Percentiles rank a stretch among this genome's conserved stretches.
These are phyloP conservation scores for Hortiboletus flavorubellus DNA, from an alignment of 768 basidiomycete species.

Conservation along the genomic window DNA sequence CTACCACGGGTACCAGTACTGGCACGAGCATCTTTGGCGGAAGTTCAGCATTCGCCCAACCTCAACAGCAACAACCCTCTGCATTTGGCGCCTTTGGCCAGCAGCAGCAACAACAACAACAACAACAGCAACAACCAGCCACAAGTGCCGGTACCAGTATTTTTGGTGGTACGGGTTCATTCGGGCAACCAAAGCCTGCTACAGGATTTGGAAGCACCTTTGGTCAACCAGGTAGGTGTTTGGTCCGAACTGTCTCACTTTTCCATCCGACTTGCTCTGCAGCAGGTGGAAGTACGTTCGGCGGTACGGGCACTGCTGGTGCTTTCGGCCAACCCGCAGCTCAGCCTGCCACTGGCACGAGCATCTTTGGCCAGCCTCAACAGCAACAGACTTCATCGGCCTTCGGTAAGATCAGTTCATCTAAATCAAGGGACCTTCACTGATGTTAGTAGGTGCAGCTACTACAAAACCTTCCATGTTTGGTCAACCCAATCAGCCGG, in stretches of 20 bases:
- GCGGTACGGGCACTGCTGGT: conserved; percentile 18
- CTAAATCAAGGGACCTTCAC: background rate
- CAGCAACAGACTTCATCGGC: conserved; percentile 33
- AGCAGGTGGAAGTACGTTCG: conserved; percentile 23
- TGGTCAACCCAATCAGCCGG: conserved; percentile 44
- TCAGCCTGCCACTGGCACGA: conserved; percentile 22
- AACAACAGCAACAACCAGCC: conserved; percentile 37
- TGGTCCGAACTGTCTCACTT: background rate
- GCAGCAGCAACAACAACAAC: conserved; percentile 5
- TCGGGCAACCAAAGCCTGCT: conserved; percentile 33
- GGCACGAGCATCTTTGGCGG: conserved; percentile 43
- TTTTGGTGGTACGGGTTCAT: conserved; percentile 33
- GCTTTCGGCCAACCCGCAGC: conserved; percentile 29
- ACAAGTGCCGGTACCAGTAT: conserved; percentile 28
- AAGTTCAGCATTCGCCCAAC: conserved; percentile 39
- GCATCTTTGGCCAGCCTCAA: conserved; percentile 37
- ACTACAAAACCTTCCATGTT: conserved; percentile 47
- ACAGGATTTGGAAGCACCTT: conserved; percentile 29
- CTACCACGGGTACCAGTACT: conserved; percentile 30
- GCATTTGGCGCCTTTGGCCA: conserved; percentile 54
- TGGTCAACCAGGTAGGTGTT: conserved; percentile 23
- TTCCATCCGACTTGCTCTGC: background rate
- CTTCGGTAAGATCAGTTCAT: conserved; percentile 42
- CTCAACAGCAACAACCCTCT: conserved; percentile 32
- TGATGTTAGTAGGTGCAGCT: conserved; percentile 26